These are phyloP conservation scores for Paramecium biaurelia DNA, from an alignment of 73 alveolate genomes.

Conservation along the genomic window DNA sequence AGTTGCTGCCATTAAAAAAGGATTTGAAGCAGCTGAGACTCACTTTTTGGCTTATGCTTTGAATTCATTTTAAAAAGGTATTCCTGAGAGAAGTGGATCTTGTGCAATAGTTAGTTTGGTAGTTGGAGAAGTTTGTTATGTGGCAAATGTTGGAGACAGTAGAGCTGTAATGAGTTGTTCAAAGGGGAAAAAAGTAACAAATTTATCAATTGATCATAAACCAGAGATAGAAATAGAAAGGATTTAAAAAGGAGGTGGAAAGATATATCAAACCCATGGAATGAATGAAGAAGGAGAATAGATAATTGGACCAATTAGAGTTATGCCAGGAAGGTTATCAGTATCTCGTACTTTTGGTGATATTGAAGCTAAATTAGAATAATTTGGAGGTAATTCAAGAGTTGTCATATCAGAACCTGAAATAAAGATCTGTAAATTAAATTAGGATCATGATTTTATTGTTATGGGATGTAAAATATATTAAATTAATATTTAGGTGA, in stretches of 20 bases:
- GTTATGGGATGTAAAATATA: conserved; percentile 62
- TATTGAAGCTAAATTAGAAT: conserved; percentile 88
- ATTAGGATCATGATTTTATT: conserved; percentile 73
- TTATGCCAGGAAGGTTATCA: conserved; percentile 92
- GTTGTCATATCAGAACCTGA: conserved; percentile 95
- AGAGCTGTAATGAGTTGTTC: conserved; percentile 85
- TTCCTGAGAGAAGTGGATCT: conserved; percentile 95
- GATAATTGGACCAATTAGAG: conserved; percentile 83
- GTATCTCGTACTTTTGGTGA: conserved; percentile 97
- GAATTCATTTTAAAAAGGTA: conserved; percentile 67
- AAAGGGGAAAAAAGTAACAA: conserved; percentile 70
- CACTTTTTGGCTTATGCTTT: conserved; percentile 86
- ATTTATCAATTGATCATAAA: conserved; percentile 91
- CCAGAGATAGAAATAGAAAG: conserved; percentile 90
- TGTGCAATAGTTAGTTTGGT: conserved; percentile 89
- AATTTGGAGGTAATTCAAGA: conserved; percentile 95
- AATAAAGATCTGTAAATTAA: conserved; percentile 79
- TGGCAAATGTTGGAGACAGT: conserved; percentile 96
- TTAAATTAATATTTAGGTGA: conserved; percentile 72
- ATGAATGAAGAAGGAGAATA: conserved; percentile 22
- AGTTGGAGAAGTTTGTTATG: conserved; percentile 86
- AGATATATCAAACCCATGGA: conserved; percentile 73
- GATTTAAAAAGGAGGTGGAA: conserved; percentile 90
- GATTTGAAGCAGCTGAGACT: conserved; percentile 88
- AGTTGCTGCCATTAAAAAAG: conserved; percentile 87